Base-by-base conservation (phyloP, 208 protist genomes). In the Leishmania gerbilli region DNA sequence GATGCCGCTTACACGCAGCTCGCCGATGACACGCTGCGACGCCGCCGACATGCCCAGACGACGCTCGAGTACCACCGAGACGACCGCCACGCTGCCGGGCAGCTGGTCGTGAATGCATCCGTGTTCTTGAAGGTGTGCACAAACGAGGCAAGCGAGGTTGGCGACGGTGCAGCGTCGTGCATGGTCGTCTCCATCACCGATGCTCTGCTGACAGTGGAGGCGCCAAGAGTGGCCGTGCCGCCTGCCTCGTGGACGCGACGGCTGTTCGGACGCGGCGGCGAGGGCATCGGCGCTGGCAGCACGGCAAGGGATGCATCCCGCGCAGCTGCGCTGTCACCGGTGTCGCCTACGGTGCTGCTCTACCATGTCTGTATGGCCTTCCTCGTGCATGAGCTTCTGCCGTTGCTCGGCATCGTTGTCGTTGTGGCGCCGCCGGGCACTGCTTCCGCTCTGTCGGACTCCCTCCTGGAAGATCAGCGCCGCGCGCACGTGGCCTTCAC, bases 101-200 rank as follows among this genome's bases (percentile, higher is more conserved):
- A 82, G 24, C 79, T 97, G 13, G 85, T 86, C 0, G 86, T 95
- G 60, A 97, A 97, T 71, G 94, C 90, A 2, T 95, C 94, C 2
- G 90, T 97, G 8, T 90, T 95, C 72, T 76, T 97, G 76, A 91
- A 91, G 80, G 75, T 95, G 49, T 96, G 93, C 79, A 83, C 90
- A 7, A 83, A 85, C 2, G 74, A 77, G 74, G 75, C 60, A 2
- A 19, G 58, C 37, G 11, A 15, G 21, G 47, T 21, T 24, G 27
- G 17, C 79, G 53, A 53, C 21, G 47, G 76, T 24, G 69, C 7
- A 45, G 40, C 56, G 37, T 45, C 74, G 40, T 97, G 94, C 84
- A 92, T 88, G 68, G 85, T 97, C 40, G 90, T 97, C 31, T 89
- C 88, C 83, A 87, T 97, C 64, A 92, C 90, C 4, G 90, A 95